Conservation (phyloP, 2,329 filamentous ascomycete genomes). For the Sclerotinia nivalis region DNA sequence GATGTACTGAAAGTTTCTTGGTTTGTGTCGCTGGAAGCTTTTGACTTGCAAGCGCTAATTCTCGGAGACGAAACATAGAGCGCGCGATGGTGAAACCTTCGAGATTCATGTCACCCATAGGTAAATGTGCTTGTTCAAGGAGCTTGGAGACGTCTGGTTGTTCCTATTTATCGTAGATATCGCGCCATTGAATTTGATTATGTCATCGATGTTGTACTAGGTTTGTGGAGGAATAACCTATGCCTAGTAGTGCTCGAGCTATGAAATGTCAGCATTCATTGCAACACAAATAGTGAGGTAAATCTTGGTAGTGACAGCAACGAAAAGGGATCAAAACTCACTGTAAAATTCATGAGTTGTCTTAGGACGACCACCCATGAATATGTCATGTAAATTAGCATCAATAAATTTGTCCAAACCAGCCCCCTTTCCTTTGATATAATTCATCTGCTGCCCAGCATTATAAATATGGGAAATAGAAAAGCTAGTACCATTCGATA, state of each 20-base stretch:
- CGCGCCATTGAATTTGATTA: background rate
- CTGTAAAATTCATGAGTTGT: background rate
- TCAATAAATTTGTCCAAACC: slow-evolving; percentile 1
- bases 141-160: slow-evolving; percentile 8
- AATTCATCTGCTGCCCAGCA: background rate
- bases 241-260: background rate
- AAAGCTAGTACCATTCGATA: slow-evolving; percentile 1
- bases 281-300: too few species aligned
- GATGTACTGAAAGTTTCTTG: background rate
- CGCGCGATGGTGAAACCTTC: background rate
- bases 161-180: background rate
- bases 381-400: background rate
- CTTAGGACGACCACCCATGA: background rate
- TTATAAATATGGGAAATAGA: background rate
- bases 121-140: background rate
- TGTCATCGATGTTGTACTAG: background rate
- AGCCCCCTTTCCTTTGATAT: background rate
- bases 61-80: background rate
- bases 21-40: background rate
- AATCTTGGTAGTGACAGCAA: background rate
- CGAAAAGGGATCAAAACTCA: background rate
- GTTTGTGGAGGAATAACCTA: background rate
- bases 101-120: background rate
- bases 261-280: background rate
- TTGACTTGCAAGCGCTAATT: background rate